Conservation (phyloP, 345 rosid genomes). For the Syzygium oleosum region DNA sequence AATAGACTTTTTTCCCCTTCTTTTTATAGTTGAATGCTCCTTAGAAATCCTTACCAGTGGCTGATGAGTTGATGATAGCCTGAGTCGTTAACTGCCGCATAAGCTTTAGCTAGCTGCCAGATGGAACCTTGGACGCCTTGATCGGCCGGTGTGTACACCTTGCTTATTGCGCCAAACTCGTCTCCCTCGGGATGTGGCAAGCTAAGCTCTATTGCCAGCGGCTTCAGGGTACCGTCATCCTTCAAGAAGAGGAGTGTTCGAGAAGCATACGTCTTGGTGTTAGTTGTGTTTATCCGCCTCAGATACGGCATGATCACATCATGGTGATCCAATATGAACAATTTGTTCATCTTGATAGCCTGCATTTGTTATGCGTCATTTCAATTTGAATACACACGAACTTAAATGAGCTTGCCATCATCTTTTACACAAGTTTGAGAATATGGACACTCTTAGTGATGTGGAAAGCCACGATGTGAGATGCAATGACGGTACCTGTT, state of each 20-base stretch:
- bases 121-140: slow-evolving; percentile 6
- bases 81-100: slow-evolving; percentile 18
- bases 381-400: neutral
- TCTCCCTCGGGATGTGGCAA: slow-evolving; percentile 16
- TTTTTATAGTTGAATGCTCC: neutral
- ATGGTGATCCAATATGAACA: slow-evolving; percentile 23
- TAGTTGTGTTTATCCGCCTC: slow-evolving; percentile 5
- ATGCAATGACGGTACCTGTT: slow-evolving; percentile 20
- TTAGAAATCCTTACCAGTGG: slow-evolving; percentile 13
- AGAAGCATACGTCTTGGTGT: slow-evolving; percentile 8
- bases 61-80: slow-evolving; percentile 27
- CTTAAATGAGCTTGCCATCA: neutral
- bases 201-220: slow-evolving; percentile 16
- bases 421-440: neutral
- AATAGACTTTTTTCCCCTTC: neutral
- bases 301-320: slow-evolving; percentile 12
- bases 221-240: slow-evolving; percentile 12
- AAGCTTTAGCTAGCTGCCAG: slow-evolving; percentile 28
- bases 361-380: neutral
- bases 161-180: slow-evolving; percentile 1
- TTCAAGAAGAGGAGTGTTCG: slow-evolving; percentile 16
- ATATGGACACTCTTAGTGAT: neutral
- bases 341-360: slow-evolving; percentile 8
- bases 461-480: neutral
- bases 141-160: slow-evolving; percentile 18